Conservation (phyloP, 768 basidiomycete species). For the Calocybe cyanea region DNA sequence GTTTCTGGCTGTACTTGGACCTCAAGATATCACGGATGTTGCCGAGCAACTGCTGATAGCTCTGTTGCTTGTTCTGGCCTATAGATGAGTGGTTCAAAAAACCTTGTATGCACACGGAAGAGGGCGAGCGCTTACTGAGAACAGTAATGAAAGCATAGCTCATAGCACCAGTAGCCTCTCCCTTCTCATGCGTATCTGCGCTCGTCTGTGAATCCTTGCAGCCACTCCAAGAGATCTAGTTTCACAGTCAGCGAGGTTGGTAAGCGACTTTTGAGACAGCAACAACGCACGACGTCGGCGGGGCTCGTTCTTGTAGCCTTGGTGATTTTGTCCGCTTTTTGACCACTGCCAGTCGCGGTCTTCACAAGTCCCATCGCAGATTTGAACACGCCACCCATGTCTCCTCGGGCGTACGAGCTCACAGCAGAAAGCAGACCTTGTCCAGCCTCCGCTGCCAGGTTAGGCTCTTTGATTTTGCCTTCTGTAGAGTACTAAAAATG, state of each 20-base stretch:
- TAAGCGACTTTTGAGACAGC: background rate
- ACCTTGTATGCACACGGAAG: background rate
- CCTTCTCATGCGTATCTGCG: constrained; percentile 67
- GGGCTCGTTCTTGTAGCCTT: constrained; percentile 68
- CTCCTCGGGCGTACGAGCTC: constrained; percentile 70
- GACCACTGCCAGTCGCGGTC: constrained; percentile 60
- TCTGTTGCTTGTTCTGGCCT: constrained; percentile 39
- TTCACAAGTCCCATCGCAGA: constrained; percentile 75
- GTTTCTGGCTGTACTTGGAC: constrained; percentile 40
- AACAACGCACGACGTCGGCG: constrained; percentile 72
- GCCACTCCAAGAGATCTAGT: constrained; percentile 80
- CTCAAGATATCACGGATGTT: constrained; percentile 36
- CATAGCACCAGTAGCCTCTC: constrained; percentile 75
- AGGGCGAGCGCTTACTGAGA: constrained; percentile 37
- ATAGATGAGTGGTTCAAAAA: constrained; percentile 24
- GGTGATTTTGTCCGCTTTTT: constrained; percentile 60
- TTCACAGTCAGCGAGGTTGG: constrained; percentile 4
- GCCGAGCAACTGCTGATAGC: constrained; percentile 39
- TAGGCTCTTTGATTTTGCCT: constrained; percentile 93
- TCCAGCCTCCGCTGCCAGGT: constrained; percentile 82
- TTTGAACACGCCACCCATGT: constrained; percentile 74
- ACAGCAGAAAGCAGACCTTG: constrained; percentile 80
- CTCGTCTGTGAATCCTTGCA: constrained; percentile 83
- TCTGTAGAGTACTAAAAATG: constrained; percentile 82
- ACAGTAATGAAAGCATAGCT: constrained; percentile 63